Base-by-base conservation (phyloP, 345 rosid genomes). In the Conringia planisiliqua region DNA sequence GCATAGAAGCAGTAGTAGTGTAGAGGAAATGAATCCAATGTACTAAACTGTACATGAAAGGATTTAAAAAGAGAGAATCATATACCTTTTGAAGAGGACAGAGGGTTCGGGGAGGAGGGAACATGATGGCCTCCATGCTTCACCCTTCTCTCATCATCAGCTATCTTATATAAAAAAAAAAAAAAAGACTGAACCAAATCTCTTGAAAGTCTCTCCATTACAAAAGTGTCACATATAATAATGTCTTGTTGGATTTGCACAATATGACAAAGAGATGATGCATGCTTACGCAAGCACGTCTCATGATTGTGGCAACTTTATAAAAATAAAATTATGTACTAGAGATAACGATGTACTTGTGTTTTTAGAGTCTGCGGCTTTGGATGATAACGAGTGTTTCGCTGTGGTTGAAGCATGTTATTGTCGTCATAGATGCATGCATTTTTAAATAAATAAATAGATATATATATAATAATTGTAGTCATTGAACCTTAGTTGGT, bases 41-140 rank as follows among this genome's bases (percentile, higher is more conserved):
- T 75, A 68, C 74, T 11, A 59, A 13, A 59, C 56, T 67, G 79
- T 68, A 68, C 79, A 57, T 9, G 16, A 58, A 32, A 44, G 8
- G 47, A 43, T 18, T 57, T 18, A 3, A 20, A 27, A 35, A 68
- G 51, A 42, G 36, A 71, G 48, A 60, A 69, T 43, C 70, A 27
- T 48, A 58, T 17, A 69, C 64, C 81, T 84, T 84, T 80, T 73
- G 81, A 62, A 78, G 81, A 82, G 68, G 77, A 68, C 80, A 83
- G 32, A 78, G 85, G 81, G 90, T 85, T 84, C 62, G 86, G 76
- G 79, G 79, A 70, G 79, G 89, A 86, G 88, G 91, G 85, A 79
- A 83, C 97, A 89, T 87, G 86, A 89, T 89, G 89, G 83, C 86
- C 79, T 83, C 94, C 94, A 83, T 86, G 88, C 92, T 78, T 82